A percentile compares a stretch with the other conserved stretches of the same genome.
Evolutionary conservation across 164 flowering plant species (phyloP).

Genomic region (Dillenia suffruticosa): DNA sequence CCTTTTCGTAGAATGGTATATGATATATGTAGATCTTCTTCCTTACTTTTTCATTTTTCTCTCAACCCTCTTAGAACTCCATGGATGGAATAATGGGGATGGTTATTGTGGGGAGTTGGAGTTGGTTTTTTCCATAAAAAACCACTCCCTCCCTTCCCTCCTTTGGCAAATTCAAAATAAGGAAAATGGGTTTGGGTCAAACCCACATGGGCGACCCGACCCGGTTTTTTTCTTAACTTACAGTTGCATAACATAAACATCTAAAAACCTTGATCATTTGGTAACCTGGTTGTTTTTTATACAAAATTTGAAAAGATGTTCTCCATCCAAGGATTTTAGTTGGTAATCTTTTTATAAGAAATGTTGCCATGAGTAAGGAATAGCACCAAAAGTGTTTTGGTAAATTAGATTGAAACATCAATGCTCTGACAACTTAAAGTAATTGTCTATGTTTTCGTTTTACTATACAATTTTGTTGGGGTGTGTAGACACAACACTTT

Average conservation of each 20-base stretch:
- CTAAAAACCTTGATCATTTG: slow-evolving; percentile 8
- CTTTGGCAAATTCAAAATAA: too few species aligned
- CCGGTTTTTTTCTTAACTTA: too few species aligned
- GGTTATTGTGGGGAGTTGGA: too few species aligned
- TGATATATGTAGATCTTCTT: too few species aligned
- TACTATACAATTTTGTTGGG: slow-evolving; percentile 13
- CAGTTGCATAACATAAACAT: slow-evolving; percentile 9
- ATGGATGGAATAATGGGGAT: too few species aligned
- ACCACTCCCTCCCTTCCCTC: too few species aligned
- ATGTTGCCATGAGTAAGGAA: slow-evolving; percentile 8
- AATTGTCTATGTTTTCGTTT: slow-evolving; percentile 16
- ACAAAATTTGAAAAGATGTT: slow-evolving; percentile 4
- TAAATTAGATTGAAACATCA: slow-evolving; percentile 4
- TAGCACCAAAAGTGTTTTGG: slow-evolving; percentile 14
- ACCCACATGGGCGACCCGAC: too few species aligned
- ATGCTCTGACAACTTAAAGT: slow-evolving; percentile 5
- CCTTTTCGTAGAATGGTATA: too few species aligned
- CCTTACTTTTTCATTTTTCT: too few species aligned
- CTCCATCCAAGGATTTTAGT: not conserved
- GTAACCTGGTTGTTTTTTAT: not conserved
- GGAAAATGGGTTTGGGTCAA: too few species aligned
- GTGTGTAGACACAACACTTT: slow-evolving; percentile 5
- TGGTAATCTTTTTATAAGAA: not conserved
- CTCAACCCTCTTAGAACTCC: too few species aligned
- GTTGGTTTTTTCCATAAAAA: too few species aligned